phyloP scores from a whole-genome alignment of 371 early-diverging fungal species.

The Syncephalastrum sp. region DNA sequence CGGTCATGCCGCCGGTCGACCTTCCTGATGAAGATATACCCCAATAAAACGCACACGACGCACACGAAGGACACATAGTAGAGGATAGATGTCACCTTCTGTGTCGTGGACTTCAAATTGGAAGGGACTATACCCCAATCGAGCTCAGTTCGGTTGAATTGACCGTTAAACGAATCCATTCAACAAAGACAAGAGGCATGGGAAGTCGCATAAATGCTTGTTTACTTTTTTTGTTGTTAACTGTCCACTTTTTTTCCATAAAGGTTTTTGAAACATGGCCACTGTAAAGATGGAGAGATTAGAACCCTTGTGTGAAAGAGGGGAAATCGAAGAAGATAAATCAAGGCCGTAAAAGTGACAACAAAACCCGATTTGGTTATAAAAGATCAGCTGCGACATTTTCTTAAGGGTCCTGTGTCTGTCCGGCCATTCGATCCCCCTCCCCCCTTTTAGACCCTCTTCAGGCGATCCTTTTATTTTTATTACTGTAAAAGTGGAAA shows the following conservation, averaged over 20 bases:
- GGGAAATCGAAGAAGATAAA: neutral
- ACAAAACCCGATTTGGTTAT: too few species aligned
- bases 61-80: constrained; percentile 15
- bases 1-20: constrained; percentile 11
- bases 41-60: neutral
- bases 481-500: neutral
- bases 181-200: too few species aligned
- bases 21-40: constrained; percentile 14
- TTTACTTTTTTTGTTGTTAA: too few species aligned
- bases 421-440: neutral
- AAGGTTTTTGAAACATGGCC: too few species aligned
- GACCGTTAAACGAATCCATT: too few species aligned
- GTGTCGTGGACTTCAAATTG: too few species aligned
- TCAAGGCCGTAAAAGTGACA: neutral
- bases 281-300: neutral
- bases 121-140: too few species aligned
- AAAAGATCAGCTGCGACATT: neutral
- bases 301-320: neutral
- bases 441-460: constrained; percentile 3
- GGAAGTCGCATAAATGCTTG: too few species aligned
- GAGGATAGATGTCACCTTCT: neutral
- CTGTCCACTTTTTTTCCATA: too few species aligned
- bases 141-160: too few species aligned
- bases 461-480: constrained; percentile 1
- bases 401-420: neutral